These are phyloP conservation scores for Cornus kousa DNA, from an alignment of 148 eudicot species.

Conservation along the genomic window DNA sequence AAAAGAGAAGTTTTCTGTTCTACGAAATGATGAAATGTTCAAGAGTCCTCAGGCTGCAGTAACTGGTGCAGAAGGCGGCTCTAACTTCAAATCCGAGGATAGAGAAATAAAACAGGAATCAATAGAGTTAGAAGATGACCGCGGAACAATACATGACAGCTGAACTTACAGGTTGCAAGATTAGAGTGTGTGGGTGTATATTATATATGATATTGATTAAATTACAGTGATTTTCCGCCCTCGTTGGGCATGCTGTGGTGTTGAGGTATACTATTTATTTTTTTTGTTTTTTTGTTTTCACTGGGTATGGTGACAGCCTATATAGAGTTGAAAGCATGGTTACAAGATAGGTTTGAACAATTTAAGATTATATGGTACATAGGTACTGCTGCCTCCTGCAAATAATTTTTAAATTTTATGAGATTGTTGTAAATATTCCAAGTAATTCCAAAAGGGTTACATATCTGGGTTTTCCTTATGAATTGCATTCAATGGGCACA, in stretches of 20 bases:
- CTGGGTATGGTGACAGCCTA: neutral
- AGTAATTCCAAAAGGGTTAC: no score
- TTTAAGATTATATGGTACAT: no score
- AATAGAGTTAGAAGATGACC: neutral
- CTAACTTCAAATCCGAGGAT: slow-evolving; percentile 38
- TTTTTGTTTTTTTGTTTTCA: no score
- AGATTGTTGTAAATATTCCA: no score
- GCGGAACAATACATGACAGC: neutral
- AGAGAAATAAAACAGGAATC: slow-evolving; percentile 16
- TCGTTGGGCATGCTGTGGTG: no score
- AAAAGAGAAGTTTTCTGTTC: slow-evolving; percentile 43
- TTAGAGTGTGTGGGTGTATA: neutral
- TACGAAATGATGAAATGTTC: slow-evolving; percentile 58
- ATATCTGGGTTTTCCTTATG: no score
- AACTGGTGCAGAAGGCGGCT: slow-evolving; percentile 25
- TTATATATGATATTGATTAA: neutral
- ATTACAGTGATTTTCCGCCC: no score
- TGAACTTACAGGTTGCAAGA: neutral
- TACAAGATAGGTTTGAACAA: no score
- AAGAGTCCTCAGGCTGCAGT: slow-evolving; percentile 12
- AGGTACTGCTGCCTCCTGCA: no score
- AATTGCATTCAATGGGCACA: no score
- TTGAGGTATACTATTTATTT: neutral
- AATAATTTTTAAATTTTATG: no score
- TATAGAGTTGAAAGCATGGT: no score